Conservation (phyloP, 495 filamentous ascomycete species). For the Tuber magnatum region DNA sequence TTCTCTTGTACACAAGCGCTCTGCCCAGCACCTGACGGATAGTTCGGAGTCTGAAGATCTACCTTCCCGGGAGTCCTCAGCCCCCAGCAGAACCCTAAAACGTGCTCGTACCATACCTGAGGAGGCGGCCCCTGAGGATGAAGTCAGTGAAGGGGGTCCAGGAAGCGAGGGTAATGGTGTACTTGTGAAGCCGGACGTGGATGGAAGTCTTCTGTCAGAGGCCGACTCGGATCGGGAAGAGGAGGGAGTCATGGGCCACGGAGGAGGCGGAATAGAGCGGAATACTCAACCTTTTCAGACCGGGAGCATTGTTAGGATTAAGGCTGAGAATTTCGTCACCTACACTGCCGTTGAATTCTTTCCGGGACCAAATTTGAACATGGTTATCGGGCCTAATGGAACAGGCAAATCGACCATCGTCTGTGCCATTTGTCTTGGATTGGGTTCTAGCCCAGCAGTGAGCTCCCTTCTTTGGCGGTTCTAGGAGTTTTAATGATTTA, state of each 20-base stretch:
- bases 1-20: constrained; percentile 23
- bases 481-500: not conserved
- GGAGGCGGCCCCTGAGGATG: constrained; percentile 1
- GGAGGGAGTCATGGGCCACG: constrained; percentile 27
- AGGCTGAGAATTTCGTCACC: constrained; percentile 86
- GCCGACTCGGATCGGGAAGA: constrained; percentile 32
- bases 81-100: constrained; percentile 19
- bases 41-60: not conserved
- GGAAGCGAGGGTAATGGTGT: constrained; percentile 15
- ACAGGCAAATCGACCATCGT: constrained; percentile 97
- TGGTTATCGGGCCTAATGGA: constrained; percentile 97
- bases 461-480: constrained; percentile 18
- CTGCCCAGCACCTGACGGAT: not conserved
- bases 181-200: constrained; percentile 16
- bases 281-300: constrained; percentile 52
- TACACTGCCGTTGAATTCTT: constrained; percentile 84
- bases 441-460: constrained; percentile 72
- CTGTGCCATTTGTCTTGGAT: constrained; percentile 89
- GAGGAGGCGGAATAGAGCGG: constrained; percentile 23
- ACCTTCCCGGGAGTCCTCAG: not conserved
- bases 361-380: constrained; percentile 88
- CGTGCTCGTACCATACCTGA: constrained; percentile 20
- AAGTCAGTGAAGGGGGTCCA: constrained; percentile 7
- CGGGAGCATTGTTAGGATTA: constrained; percentile 83
- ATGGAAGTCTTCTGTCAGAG: constrained; percentile 22